Percentiles rank a stretch among this genome's conserved stretches.
Conservation (phyloP, 2,329 filamentous ascomycete genomes). For the Exserohilum turcica region DNA sequence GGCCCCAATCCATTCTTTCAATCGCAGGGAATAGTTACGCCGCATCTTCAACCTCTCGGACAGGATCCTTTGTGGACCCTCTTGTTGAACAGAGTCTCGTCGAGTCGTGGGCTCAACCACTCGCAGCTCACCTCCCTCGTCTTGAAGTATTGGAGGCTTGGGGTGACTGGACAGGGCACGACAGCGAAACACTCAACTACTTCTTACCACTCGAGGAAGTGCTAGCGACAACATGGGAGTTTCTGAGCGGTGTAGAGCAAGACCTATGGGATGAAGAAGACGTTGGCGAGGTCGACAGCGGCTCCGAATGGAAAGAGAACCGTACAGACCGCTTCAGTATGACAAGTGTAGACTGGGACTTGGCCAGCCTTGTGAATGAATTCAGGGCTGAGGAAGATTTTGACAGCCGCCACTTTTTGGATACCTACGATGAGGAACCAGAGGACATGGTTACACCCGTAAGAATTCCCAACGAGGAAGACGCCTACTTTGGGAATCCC, state of each 20-base stretch:
- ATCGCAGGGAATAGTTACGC: constrained; percentile 22
- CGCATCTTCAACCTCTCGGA: constrained; percentile 17
- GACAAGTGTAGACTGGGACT: constrained; percentile 20
- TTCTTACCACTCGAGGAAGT: constrained; percentile 39
- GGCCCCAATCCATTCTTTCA: constrained; percentile 35
- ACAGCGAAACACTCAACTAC: constrained; percentile 38
- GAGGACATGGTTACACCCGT: constrained; percentile 30
- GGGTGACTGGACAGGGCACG: constrained; percentile 39
- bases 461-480: constrained; percentile 4
- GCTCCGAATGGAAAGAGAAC: constrained; percentile 8
- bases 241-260: constrained; percentile 42
- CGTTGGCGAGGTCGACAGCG: constrained; percentile 13
- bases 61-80: constrained; percentile 18
- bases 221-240: constrained; percentile 41
- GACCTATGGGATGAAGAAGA: constrained; percentile 42
- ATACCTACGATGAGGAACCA: constrained; percentile 25
- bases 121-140: constrained; percentile 35
- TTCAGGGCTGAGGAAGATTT: constrained; percentile 10
- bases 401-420: constrained; percentile 7
- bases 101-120: constrained; percentile 32
- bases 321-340: constrained; percentile 22
- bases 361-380: constrained; percentile 22
- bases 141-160: constrained; percentile 43
- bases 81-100: constrained; percentile 36
- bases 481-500: constrained; percentile 4